Evolutionary conservation across 2,329 filamentous ascomycete genomes (phyloP), one percentile per base, ranked within the genome.

Genomic region (Metarhizium humberi): DNA sequence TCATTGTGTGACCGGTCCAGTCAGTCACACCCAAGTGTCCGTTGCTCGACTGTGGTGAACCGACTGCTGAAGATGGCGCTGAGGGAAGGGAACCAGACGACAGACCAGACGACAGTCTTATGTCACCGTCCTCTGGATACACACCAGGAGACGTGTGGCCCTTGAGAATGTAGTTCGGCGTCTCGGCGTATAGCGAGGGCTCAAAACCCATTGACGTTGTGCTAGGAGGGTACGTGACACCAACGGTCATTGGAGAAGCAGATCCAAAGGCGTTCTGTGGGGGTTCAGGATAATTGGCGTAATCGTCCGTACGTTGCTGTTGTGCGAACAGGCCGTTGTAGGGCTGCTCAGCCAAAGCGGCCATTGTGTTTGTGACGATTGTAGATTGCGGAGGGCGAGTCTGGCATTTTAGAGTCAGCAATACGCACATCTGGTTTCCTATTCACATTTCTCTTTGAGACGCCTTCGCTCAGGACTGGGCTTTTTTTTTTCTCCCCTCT

Each of bases 61-160:
- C 84, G 58, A 85, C 79, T 54, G 81, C 82, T 8, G 85, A 88
- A 1, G 85, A 87, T 6, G 84, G 75, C 4, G 81, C 82, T 52
- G 86, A 88, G 53, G 74, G 80, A 55, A 71, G 84, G 56, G 81
- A 86, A 29, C 76, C 77, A 57, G 78, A 83, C 58, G 78, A 90
- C 58, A 79, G 76, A 65, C 77, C 82, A 52, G 78, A 80, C 16
- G 78, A 75, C 29, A 78, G 64, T 56, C 72, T 70, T 65, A 78
- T 67, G 20, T 81, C 78, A 57, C 69, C 65, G 53, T 82, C 79
- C 46, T 82, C 80, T 20, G 69, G 63, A 61, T 77, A 80, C 59
- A 75, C 69, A 56, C 71, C 68, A 8, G 78, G 78, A 10, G 78
- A 81, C 55, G 73, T 68, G 59, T 72, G 72, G 61, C 68, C 70